These are phyloP conservation scores for Trametopsis cervina DNA, from an alignment of 768 basidiomycete species.

Conservation along the genomic window DNA sequence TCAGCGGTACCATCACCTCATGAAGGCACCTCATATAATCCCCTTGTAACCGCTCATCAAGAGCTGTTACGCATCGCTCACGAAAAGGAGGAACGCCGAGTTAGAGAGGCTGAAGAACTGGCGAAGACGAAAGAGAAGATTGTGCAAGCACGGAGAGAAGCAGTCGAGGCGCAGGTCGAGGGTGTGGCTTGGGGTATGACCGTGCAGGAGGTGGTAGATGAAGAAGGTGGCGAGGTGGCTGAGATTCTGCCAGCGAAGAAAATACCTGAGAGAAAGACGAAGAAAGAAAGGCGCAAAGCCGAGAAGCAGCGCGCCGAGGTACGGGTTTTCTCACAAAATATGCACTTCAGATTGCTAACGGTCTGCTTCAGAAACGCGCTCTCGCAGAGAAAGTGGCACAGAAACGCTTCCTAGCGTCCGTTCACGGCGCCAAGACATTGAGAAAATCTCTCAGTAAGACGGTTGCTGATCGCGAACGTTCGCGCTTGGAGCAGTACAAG, in stretches of 20 bases:
- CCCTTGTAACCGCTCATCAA: slow-evolving; percentile 64
- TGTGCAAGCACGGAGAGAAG: slow-evolving; percentile 35
- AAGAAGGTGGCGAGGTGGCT: slow-evolving; percentile 21
- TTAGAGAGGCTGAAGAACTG: slow-evolving; percentile 46
- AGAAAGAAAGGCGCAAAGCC: slow-evolving; percentile 64
- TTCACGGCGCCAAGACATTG: slow-evolving; percentile 49
- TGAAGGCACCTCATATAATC: slow-evolving; percentile 87
- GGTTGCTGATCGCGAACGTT: slow-evolving; percentile 31
- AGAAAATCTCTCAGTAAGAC: slow-evolving; percentile 35
- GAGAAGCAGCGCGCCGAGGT: slow-evolving; percentile 61
- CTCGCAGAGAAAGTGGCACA: slow-evolving; percentile 50
- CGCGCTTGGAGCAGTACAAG: slow-evolving; percentile 32
- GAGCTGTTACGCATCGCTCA: slow-evolving; percentile 64
- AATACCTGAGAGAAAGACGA: slow-evolving; percentile 45
- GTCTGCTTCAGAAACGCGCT: slow-evolving; percentile 48
- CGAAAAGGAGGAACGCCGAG: slow-evolving; percentile 52
- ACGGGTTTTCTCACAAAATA: slow-evolving; percentile 30
- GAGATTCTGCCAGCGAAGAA: slow-evolving; percentile 32
- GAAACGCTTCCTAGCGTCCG: slow-evolving; percentile 54
- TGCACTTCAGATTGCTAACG: slow-evolving; percentile 22
- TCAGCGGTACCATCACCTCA: slow-evolving; percentile 69
- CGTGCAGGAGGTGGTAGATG: slow-evolving; percentile 31
- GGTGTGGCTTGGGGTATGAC: slow-evolving; percentile 60
- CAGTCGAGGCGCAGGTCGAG: slow-evolving; percentile 23
- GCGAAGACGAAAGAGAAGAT: slow-evolving; percentile 50